Evolutionary conservation across 2,329 filamentous ascomycete species (phyloP), one percentile per base, ranked within the genome.

Genomic region (Arthroderma uncinatum): DNA sequence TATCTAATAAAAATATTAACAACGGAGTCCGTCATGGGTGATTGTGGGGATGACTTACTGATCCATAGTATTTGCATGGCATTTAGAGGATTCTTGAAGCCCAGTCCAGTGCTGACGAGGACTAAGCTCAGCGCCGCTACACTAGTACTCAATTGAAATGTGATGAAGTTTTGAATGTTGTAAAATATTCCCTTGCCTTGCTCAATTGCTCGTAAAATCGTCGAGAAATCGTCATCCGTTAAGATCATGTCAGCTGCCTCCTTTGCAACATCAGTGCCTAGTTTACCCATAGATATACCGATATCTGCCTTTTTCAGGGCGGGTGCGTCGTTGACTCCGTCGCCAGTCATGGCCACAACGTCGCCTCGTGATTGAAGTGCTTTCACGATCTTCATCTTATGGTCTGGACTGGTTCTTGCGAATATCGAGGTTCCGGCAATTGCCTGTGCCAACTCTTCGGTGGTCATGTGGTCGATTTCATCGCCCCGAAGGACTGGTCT

Each of bases 11-110:
- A 34, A 39, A 19, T 23, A 34, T n/a, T 19, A 39, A 25, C 19
- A 23, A 25, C 8, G 40, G 16, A 9, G 12, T 28, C 8, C 40
- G 4, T 9, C 25, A 54, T 34, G 9, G 30, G 42, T 14, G 28
- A 53, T 23, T 30, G 23, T 52, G 36, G 48, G 53, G 5, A 10
- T 81, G 8, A 44, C 89, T 76, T 76, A 96, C 92, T 98, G 67
- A 98, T 98, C 93, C 93, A 98, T 42, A 98, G 80, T 76, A 98
- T 98, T 75, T 98, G 93, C 93, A 98, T 98, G 53, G 93, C 90
- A 70, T 98, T 98, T 60, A 98, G 79, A 48, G 93, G 94, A 69
- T 93, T 95, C 73, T 89, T 91, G 75, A 94, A 93, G 39, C 93
- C 93, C 60, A 96, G 80, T 64, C 89, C 86, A 30, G 90, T 96